Conservation (phyloP, 441 rosid genomes). For the Rhodomyrtus psidioides region DNA sequence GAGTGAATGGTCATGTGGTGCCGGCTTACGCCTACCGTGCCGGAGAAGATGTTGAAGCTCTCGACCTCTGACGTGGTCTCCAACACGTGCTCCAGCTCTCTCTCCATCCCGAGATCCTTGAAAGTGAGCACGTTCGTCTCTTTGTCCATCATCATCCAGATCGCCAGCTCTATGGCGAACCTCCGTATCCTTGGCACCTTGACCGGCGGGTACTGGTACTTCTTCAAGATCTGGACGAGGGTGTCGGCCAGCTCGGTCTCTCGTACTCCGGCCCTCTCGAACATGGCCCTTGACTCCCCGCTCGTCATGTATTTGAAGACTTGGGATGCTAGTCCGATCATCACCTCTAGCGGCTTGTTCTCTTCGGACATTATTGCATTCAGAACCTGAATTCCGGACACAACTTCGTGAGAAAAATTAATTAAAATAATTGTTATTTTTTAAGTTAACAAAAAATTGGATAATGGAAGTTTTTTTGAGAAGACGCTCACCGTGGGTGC, state of each 20-base stretch:
- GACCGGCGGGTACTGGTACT: conserved; percentile 43
- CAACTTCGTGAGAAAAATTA: neutral
- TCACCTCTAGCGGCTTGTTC: conserved; percentile 70
- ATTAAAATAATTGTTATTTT: neutral
- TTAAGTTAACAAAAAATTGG: neutral
- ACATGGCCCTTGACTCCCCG: conserved; percentile 37
- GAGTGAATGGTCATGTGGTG: conserved; percentile 62
- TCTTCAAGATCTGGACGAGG: conserved; percentile 43
- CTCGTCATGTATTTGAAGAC: conserved; percentile 52
- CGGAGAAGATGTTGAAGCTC: conserved; percentile 85
- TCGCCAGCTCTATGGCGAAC: conserved; percentile 69
- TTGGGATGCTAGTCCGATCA: conserved; percentile 80
- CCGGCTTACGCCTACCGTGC: conserved; percentile 70
- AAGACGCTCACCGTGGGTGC: conserved; percentile 55
- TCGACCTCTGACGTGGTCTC: conserved; percentile 88
- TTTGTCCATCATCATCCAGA: conserved; percentile 73
- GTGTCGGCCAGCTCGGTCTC: conserved; percentile 40
- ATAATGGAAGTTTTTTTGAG: neutral
- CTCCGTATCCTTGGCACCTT: conserved; percentile 80
- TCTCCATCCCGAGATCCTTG: conserved; percentile 46
- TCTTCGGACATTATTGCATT: conserved; percentile 48
- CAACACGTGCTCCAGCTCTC: conserved; percentile 51
- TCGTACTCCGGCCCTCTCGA: conserved; percentile 37
- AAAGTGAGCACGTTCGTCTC: conserved; percentile 24
- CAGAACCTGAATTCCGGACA: conserved; percentile 42